phyloP scores from a whole-genome alignment of 2,329 filamentous ascomycete species.

The Esteya vermicola region DNA sequence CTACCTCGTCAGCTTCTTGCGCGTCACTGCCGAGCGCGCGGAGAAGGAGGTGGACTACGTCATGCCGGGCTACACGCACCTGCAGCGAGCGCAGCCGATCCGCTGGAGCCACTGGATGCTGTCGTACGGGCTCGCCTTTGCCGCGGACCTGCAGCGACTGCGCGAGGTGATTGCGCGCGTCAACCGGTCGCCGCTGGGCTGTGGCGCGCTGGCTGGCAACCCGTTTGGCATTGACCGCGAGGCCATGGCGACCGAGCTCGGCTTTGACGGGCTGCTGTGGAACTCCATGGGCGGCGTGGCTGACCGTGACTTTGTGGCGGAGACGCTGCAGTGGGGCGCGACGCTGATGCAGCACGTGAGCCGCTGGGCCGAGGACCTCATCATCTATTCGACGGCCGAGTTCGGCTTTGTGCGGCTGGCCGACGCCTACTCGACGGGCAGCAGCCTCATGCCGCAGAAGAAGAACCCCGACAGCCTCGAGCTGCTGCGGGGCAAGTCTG shows the following conservation, averaged over 20 bases:
- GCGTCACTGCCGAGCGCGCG: conserved; percentile 53
- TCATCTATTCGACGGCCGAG: conserved; percentile 64
- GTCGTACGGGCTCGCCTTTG: conserved; percentile 58
- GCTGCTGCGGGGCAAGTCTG: conserved; percentile 62
- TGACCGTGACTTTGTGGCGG: conserved; percentile 70
- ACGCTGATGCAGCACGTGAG: conserved; percentile 70
- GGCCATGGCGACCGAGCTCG: conserved; percentile 64
- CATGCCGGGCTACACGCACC: conserved; percentile 82
- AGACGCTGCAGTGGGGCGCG: conserved; percentile 67
- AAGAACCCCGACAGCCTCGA: conserved; percentile 64
- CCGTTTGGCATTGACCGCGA: conserved; percentile 70
- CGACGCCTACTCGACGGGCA: conserved; percentile 68
- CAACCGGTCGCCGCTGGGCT: conserved; percentile 58
- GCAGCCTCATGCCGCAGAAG: conserved; percentile 69
- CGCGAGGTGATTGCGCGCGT: conserved; percentile 60
- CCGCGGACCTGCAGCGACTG: conserved; percentile 61
- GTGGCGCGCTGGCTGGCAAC: conserved; percentile 68
- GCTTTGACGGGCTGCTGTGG: conserved; percentile 60
- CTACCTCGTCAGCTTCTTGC: conserved; percentile 54
- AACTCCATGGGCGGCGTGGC: conserved; percentile 66
- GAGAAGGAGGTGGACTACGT: conserved; percentile 61
- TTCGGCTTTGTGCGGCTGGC: conserved; percentile 64
- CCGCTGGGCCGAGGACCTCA: conserved; percentile 73
- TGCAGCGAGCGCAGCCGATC: conserved; percentile 70
- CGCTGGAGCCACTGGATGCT: conserved; percentile 74